Conservation (phyloP, 2,329 filamentous ascomycete genomes). For the Aureobasidium uvarum region DNA sequence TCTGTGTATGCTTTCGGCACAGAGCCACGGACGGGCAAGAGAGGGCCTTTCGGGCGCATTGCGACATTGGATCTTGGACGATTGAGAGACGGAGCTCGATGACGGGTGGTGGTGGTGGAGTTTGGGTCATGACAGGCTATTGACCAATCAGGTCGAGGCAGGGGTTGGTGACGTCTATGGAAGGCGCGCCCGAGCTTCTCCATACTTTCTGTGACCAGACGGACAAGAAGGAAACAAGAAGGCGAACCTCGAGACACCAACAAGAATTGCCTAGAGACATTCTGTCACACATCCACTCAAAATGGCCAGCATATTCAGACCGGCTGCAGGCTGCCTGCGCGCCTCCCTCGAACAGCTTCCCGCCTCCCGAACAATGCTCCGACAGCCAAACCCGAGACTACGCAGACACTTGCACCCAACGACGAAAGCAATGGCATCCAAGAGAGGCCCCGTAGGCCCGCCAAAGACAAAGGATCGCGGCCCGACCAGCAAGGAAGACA, state of each 20-base stretch:
- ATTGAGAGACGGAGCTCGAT: neutral
- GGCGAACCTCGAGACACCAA: neutral
- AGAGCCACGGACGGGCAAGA: neutral
- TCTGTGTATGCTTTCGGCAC: neutral
- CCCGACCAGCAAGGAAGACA: slow-evolving; percentile 59
- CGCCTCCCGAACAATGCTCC: neutral
- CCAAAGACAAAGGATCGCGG: slow-evolving; percentile 58
- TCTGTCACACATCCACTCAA: neutral
- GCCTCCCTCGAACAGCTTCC: slow-evolving; percentile 6
- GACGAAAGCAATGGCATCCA: neutral
- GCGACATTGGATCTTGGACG: neutral
- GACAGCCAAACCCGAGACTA: slow-evolving; percentile 12
- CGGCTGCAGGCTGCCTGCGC: neutral
- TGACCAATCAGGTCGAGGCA: neutral
- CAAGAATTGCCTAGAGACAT: neutral
- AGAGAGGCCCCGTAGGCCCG: slow-evolving; percentile 31
- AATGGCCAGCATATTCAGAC: slow-evolving; percentile 15
- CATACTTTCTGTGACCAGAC: neutral
- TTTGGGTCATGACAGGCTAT: neutral
- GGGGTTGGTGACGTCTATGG: slow-evolving; percentile 1
- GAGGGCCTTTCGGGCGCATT: slow-evolving; percentile 24
- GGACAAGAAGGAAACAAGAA: slow-evolving; percentile 4
- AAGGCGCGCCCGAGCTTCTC: slow-evolving; percentile 16
- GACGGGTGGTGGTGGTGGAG: neutral
- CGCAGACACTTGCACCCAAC: slow-evolving; percentile 10